Evolutionary conservation across 2,329 filamentous ascomycete species (phyloP), one percentile per base, ranked within the genome.

Genomic region (Cephalotrichum gorgonifer): DNA sequence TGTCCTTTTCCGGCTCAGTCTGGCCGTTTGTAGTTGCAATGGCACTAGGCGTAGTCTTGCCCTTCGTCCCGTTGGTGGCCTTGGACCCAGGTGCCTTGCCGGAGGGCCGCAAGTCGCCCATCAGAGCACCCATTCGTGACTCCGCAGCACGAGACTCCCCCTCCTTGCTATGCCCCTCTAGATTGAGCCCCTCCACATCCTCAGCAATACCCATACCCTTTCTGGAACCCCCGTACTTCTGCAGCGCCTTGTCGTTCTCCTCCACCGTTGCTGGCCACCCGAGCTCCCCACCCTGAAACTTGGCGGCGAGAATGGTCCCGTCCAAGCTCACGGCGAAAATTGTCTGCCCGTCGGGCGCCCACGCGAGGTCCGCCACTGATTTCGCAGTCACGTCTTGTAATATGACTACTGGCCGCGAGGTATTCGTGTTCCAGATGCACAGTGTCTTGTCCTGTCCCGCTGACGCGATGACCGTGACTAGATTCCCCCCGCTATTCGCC

Each of bases 371-470:
- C 1, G 89, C 94, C 55, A 98, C 91, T 1, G 93, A 87, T 63
- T 98, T 98, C 39, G 81, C 81, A 17, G 88, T 84, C 51, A 98
- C 67, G 58, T 97, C 91, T 61, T 95, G 88, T 9, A 89, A 76
- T 47, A 97, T 89, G 20, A 96, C 83, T 20, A 97, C 83, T 0
- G 93, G 93, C 22, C 93, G 75, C 1, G 93, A 90, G 23, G 88
- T 95, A 60, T 89, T 95, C 1, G 94, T 98, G 58, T 96, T 97
- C 93, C 93, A 98, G 33, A 98, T 85, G 59, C 88, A 96, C 39
- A 98, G 68, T 2, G 90, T 93, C 66, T 96, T 97, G 63, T 98
- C 93, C 60, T 95, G 93, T 3, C 93, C 94, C 6, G 91, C 93
- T 53, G 91, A 97, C 8, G 94, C 93, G 57, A 98, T 94, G 1